Base-by-base conservation (phyloP, 2,329 filamentous ascomycete genomes). In the Uncinocarpus reesii region DNA sequence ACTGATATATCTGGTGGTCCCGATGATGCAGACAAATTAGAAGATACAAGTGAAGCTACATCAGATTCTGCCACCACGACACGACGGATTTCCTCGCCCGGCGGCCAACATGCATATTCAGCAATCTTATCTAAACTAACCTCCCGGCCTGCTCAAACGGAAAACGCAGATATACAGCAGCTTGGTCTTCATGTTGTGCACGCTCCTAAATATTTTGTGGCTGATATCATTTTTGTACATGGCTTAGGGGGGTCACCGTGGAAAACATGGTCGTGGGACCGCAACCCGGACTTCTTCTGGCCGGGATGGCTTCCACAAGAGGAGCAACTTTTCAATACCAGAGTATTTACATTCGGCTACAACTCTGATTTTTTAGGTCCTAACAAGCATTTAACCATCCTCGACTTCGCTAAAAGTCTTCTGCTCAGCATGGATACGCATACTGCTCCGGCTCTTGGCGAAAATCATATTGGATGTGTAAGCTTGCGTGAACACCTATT, bases 191-290 rank as follows among this genome's bases (percentile, higher is more conserved):
- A 16, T 20, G 18, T 50, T 18, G 26, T 50, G 7, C 18, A 48
- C 37, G 32, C 45, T 5, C 48, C 42, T 18, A 8, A 32, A 18
- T 29, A 41, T 34, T 48, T 41, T 23, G 26, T 42, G 0, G 57
- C 54, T 0, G 63, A 66, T 37, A 29, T 65, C 1, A 55, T 69
- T n/a, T 68, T 70, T 44, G 63, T 69, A 4, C 66, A 69, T 54
- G 64, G 65, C 1, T 56, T 70, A 4, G 63, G 65, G 10, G 66
- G 67, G 0, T 63, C 62, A 1, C 64, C 61, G 0, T 45, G 52
- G 11, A 64, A 60, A 31, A 68, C 66, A 1, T 69, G 65, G 66
- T 61, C 55, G 18, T 55, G 58, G 16, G 56, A 55, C 0, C 49
- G 47, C 15, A 44, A 56, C 5, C 7, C 48, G 0, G 42, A 52